These are phyloP conservation scores for Epichloe aotearoae DNA, from an alignment of 2,329 filamentous ascomycete species.

Conservation along the genomic window DNA sequence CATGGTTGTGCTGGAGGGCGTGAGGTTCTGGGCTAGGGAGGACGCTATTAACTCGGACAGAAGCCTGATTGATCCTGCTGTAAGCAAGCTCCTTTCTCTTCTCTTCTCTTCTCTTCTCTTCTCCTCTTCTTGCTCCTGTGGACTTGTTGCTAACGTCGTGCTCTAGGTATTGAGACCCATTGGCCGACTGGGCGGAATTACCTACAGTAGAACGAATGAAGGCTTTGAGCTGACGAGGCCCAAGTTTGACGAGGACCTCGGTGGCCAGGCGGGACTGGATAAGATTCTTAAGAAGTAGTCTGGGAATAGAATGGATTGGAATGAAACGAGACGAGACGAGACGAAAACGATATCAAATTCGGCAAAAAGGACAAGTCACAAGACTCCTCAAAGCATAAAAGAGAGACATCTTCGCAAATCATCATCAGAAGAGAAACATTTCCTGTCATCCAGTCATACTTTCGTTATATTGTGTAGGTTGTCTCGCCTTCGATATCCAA, in stretches of 20 bases:
- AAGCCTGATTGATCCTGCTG: constrained; percentile 58
- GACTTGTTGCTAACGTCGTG: not conserved
- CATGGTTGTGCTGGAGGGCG: constrained; percentile 67
- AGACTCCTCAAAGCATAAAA: too few relatives aligned
- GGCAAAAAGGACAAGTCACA: too few relatives aligned
- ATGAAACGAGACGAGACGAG: too few relatives aligned
- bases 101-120: constrained; percentile 4
- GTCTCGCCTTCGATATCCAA: not conserved
- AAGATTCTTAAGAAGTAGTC: constrained; percentile 18
- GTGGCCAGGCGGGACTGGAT: constrained; percentile 40
- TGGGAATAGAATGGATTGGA: not conserved
- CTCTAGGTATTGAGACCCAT: constrained; percentile 57
- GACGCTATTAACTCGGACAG: constrained; percentile 73
- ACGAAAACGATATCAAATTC: too few relatives aligned
- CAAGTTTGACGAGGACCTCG: constrained; percentile 39
- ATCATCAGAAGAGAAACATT: not conserved
- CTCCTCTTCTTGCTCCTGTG: not conserved
- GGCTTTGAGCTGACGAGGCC: constrained; percentile 58
- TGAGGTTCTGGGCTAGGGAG: constrained; percentile 82
- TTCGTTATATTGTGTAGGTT: not conserved
- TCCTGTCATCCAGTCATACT: not conserved
- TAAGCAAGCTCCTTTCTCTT: constrained; percentile 29
- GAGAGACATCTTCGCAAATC: too few relatives aligned
- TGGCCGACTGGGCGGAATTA: constrained; percentile 71
- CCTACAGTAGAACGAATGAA: constrained; percentile 60